A percentile compares a stretch with the other conserved stretches of the same genome.
Evolutionary conservation across 1,139 yeast species (phyloP).

Genomic region (Pichia sp.): DNA sequence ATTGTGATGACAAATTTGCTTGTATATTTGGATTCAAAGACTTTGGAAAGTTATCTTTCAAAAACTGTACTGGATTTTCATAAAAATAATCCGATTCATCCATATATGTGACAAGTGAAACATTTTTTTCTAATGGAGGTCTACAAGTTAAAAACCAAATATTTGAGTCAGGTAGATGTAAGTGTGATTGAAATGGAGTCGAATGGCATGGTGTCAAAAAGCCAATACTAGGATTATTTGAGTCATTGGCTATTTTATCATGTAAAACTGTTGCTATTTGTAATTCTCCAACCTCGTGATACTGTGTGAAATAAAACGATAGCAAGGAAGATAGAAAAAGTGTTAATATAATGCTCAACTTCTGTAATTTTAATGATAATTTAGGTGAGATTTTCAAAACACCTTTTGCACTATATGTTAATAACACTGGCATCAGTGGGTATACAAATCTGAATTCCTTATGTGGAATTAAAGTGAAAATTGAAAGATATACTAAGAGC

Average conservation of each 20-base stretch:
- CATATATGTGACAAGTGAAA: slow-evolving; percentile 41
- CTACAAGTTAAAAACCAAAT: slow-evolving; percentile 86
- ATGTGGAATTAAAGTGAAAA: slow-evolving; percentile 65
- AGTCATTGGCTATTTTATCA: not conserved
- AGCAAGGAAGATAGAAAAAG: slow-evolving; percentile 16
- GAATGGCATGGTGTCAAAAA: slow-evolving; percentile 95
- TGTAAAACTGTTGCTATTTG: slow-evolving; percentile 43
- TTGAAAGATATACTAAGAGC: slow-evolving; percentile 37
- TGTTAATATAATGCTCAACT: not conserved
- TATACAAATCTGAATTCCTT: slow-evolving; percentile 90
- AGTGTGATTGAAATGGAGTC: slow-evolving; percentile 87
- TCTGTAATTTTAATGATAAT: slow-evolving; percentile 6
- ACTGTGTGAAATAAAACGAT: slow-evolving; percentile 39
- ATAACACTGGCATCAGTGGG: slow-evolving; percentile 73
- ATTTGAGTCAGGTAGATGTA: slow-evolving; percentile 51
- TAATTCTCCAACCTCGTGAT: slow-evolving; percentile 83
- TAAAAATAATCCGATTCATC: slow-evolving; percentile 88
- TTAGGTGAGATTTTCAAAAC: slow-evolving; percentile 13
- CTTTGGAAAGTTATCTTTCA: slow-evolving; percentile 37
- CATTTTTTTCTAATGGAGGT: slow-evolving; percentile 57
- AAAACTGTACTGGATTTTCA: slow-evolving; percentile 51
- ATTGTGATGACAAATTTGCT: slow-evolving; percentile 15
- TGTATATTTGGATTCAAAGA: not conserved
- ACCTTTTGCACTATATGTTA: slow-evolving; percentile 37
- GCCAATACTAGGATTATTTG: slow-evolving; percentile 39